A percentile compares a stretch with the other conserved stretches of the same genome.
phyloP scores from a whole-genome alignment of 2,329 filamentous ascomycete species.

The Colletotrichum salicis region DNA sequence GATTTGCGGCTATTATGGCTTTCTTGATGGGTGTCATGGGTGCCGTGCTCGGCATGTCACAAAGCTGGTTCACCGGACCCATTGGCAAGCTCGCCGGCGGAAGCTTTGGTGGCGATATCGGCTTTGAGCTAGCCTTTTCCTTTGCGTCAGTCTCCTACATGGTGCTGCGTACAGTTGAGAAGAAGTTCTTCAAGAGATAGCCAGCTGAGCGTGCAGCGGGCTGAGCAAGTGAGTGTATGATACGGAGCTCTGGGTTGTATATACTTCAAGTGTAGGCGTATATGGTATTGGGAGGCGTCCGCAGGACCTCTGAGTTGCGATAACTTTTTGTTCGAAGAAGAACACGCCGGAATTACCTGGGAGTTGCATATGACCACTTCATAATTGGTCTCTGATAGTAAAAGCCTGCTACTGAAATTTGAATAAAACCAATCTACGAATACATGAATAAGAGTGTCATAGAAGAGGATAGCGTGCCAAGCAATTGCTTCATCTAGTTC shows the following conservation, averaged over 20 bases:
- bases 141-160: slow-evolving; percentile 66
- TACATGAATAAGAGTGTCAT: not conserved
- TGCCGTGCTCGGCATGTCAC: slow-evolving; percentile 76
- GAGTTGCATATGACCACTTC: not conserved
- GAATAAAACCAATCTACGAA: not conserved
- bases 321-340: no score
- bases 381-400: not conserved
- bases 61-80: slow-evolving; percentile 75
- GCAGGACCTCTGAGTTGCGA: not conserved
- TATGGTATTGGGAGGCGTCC: slow-evolving; percentile 3
- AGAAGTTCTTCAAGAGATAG: slow-evolving; percentile 51
- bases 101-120: slow-evolving; percentile 57
- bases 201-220: not conserved
- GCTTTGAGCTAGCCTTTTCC: slow-evolving; percentile 73
- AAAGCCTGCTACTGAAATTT: not conserved
- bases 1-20: slow-evolving; percentile 70
- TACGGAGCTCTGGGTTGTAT: not conserved
- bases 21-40: slow-evolving; percentile 74
- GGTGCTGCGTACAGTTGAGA: slow-evolving; percentile 57
- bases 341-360: not conserved
- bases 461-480: not conserved
- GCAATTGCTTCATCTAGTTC: not conserved
- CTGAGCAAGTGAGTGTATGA: not conserved
- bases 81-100: slow-evolving; percentile 69
- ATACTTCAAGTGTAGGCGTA: not conserved